Evolutionary conservation across 169 alveolate species (phyloP), one percentile per base, ranked within the genome.

Genomic region (Plasmodium billcollinsi): DNA sequence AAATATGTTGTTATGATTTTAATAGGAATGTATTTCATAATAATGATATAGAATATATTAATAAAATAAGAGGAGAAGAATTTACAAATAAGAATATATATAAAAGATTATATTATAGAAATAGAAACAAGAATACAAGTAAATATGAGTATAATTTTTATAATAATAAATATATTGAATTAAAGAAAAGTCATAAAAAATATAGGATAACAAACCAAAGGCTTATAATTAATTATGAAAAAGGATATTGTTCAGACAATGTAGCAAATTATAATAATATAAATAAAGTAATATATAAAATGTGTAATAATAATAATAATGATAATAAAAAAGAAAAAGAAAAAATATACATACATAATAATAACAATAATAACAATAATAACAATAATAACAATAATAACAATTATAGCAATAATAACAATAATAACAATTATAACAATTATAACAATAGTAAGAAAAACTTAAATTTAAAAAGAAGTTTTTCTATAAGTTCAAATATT

Each of bases 401-500:
- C 5, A 69, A 33, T 80, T 18, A 58, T 56, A 61, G 67, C 12
- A 69, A 69, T 39, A 49, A 67, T 24, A 29, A 7, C 20, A 80
- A 67, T 33, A 49, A 67, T 21, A 29, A 6, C 14, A 29, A 14
- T 3, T 52, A 21, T 47, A 3, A 67, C n/a, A n/a, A 58, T 18
- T 11, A 74, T 14, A 56, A 45, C 7, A 18, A 11, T 12, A 15
- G 20, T 33, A 18, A 8, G 59, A 20, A 39, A n/a, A 29, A 56
- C 8, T 14, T 83, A 45, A 67, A 83, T 18, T 33, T 52, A 12
- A 69, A 67, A 49, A 67, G 91, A 62, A 69, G 61, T 21, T 67
- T 83, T 61, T 83, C 91, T 9, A 73, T 58, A 4, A 69, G 65
- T 49, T 83, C 91, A 15, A 69, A 56, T 67, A 56, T 67, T 54